Percentiles rank a stretch among this genome's conserved stretches.
Conservation (phyloP, 2,329 filamentous ascomycete genomes). For the Sarocladiaceae sp. region DNA sequence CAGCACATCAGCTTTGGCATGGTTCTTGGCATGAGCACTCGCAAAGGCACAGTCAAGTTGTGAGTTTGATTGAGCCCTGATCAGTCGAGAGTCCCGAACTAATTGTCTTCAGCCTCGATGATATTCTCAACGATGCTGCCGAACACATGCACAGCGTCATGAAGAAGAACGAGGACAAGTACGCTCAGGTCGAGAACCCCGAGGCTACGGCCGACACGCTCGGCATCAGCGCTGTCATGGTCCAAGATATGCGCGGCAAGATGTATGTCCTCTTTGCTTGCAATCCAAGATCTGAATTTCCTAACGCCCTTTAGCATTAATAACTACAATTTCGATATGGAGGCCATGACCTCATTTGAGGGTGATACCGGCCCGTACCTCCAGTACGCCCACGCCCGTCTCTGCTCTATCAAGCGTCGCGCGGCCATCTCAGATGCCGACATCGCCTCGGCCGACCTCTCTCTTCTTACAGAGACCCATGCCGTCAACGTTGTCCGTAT, state of each 20-base stretch:
- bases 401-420: constrained; percentile 57
- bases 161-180: constrained; percentile 85
- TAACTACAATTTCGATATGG: constrained; percentile 70
- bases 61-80: constrained; percentile 10
- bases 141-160: constrained; percentile 99
- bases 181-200: constrained; percentile 80
- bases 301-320: constrained; percentile 40
- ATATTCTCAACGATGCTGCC: constrained; percentile 71
- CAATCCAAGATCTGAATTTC: constrained; percentile 8
- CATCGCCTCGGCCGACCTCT: constrained; percentile 57
- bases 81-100: not conserved
- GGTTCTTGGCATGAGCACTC: constrained; percentile 64
- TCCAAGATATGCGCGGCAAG: constrained; percentile 97
- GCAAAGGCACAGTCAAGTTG: constrained; percentile 69
- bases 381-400: constrained; percentile 73
- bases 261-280: constrained; percentile 42
- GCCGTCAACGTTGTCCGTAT: constrained; percentile 67
- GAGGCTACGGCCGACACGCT: constrained; percentile 76
- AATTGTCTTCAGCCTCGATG: constrained; percentile 28
- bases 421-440: constrained; percentile 49
- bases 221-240: constrained; percentile 93
- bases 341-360: constrained; percentile 77
- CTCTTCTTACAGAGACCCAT: constrained; percentile 64
- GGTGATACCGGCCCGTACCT: constrained; percentile 81
- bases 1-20: constrained; percentile 73